Conservation (phyloP, 2,329 filamentous ascomycete genomes). For the Rutstroemia sp. region DNA sequence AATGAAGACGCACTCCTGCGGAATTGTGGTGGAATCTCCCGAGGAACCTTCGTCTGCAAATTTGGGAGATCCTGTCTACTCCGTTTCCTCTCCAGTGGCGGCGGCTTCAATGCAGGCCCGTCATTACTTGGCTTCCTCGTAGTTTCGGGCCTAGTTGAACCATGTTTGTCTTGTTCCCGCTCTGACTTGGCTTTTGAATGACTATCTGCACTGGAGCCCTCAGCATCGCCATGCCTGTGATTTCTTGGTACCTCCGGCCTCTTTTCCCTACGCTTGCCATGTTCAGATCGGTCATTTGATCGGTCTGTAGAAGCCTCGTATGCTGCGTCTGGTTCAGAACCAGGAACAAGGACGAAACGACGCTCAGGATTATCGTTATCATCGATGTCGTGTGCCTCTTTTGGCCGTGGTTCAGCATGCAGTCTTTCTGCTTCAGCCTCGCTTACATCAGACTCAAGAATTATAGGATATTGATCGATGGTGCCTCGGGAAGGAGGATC, state of each 20-base stretch:
- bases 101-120: slow-evolving; percentile 5
- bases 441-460: slow-evolving; percentile 49
- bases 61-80: slow-evolving; percentile 29
- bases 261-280: background rate
- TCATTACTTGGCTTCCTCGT: background rate
- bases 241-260: too few species aligned
- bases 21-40: slow-evolving; percentile 26
- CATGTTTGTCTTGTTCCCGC: slow-evolving; percentile 1
- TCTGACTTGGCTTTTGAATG: slow-evolving; percentile 8
- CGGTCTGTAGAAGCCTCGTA: slow-evolving; percentile 8
- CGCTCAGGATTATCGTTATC: slow-evolving; percentile 39
- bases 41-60: slow-evolving; percentile 27
- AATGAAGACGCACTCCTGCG: slow-evolving; percentile 26
- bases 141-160: background rate
- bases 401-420: slow-evolving; percentile 17
- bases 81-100: slow-evolving; percentile 16
- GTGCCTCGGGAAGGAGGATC: slow-evolving; percentile 55
- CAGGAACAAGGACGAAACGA: slow-evolving; percentile 53
- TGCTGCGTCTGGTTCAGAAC: slow-evolving; percentile 11
- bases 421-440: slow-evolving; percentile 24
- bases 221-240: too few species aligned
- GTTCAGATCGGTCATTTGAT: background rate
- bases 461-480: slow-evolving; percentile 60
- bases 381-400: slow-evolving; percentile 13
- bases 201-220: slow-evolving; percentile 12